These are phyloP conservation scores for Lactifluus hygrophoroides DNA, from an alignment of 768 basidiomycete genomes.

Conservation along the genomic window DNA sequence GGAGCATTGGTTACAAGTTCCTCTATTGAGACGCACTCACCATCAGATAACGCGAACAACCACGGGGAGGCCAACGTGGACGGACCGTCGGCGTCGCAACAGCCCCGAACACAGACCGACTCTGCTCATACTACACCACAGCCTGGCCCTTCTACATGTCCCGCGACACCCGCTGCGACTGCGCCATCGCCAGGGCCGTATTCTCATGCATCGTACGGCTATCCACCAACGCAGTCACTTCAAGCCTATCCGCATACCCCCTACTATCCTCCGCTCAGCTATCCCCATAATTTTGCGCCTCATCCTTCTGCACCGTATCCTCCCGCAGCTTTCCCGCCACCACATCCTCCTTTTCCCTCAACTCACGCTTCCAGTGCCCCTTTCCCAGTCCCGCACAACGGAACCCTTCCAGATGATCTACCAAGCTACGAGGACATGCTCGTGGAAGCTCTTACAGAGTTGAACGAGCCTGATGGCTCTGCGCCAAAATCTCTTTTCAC, in stretches of 20 bases:
- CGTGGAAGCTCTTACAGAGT: slow-evolving; percentile 63
- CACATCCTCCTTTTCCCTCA: slow-evolving; percentile 25
- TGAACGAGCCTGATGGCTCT: slow-evolving; percentile 62
- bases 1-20: slow-evolving; percentile 15
- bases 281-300: slow-evolving; percentile 27
- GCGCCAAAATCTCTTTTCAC: slow-evolving; percentile 77
- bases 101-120: neutral
- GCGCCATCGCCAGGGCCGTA: slow-evolving; percentile 26
- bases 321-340: slow-evolving; percentile 29
- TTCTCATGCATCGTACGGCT: slow-evolving; percentile 50
- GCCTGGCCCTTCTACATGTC: neutral
- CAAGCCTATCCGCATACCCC: slow-evolving; percentile 58
- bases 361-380: slow-evolving; percentile 21
- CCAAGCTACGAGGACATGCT: slow-evolving; percentile 93
- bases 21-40: neutral
- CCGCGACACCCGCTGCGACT: neutral
- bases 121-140: neutral
- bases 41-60: neutral
- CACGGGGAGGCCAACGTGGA: neutral
- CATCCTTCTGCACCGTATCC: slow-evolving; percentile 29
- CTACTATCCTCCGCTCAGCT: slow-evolving; percentile 48
- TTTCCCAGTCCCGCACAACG: slow-evolving; percentile 21
- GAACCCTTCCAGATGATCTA: slow-evolving; percentile 40
- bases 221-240: slow-evolving; percentile 32
- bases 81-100: neutral